A percentile compares a stretch with the other conserved stretches of the same genome.
Conservation (phyloP, 129 eudicot species). For the Centrapalus pauciflorus region DNA sequence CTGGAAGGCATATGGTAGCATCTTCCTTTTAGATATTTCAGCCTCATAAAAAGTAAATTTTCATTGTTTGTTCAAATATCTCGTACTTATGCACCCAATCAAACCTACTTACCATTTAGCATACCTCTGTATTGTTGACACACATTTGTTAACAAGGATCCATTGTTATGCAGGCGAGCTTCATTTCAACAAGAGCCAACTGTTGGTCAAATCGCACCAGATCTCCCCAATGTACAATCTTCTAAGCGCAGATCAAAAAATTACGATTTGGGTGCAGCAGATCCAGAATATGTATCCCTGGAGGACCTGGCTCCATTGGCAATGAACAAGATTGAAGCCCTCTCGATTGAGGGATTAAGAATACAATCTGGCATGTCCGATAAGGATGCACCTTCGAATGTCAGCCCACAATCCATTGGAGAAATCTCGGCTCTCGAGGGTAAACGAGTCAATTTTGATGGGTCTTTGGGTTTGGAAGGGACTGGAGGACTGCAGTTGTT, state of each 20-base stretch:
- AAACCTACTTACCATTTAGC: not conserved
- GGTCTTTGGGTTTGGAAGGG: slow-evolving; percentile 67
- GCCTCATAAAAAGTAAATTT: no score
- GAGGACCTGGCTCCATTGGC: slow-evolving; percentile 89
- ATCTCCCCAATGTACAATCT: slow-evolving; percentile 10
- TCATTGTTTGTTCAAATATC: not conserved
- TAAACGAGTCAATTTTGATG: slow-evolving; percentile 44
- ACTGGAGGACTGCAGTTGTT: slow-evolving; percentile 74
- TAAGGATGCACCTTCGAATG: slow-evolving; percentile 63
- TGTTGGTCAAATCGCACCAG: slow-evolving; percentile 23
- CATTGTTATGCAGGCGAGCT: slow-evolving; percentile 43
- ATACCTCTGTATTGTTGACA: not conserved
- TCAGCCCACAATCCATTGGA: slow-evolving; percentile 51
- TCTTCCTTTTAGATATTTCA: no score
- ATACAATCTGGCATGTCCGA: slow-evolving; percentile 94
- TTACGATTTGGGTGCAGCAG: slow-evolving; percentile 24
- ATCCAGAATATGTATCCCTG: slow-evolving; percentile 57
- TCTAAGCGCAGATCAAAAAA: slow-evolving; percentile 31
- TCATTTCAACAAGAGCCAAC: slow-evolving; percentile 33
- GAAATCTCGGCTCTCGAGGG: slow-evolving; percentile 62
- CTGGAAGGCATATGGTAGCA: no score
- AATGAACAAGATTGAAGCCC: slow-evolving; percentile 85
- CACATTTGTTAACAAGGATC: not conserved
- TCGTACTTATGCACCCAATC: not conserved
- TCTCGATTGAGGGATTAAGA: slow-evolving; percentile 82